Evolutionary conservation across 192 early-diverging fungal genomes (phyloP), one percentile per base, ranked within the genome.

Genomic region (Geranomyces michiganensis): DNA sequence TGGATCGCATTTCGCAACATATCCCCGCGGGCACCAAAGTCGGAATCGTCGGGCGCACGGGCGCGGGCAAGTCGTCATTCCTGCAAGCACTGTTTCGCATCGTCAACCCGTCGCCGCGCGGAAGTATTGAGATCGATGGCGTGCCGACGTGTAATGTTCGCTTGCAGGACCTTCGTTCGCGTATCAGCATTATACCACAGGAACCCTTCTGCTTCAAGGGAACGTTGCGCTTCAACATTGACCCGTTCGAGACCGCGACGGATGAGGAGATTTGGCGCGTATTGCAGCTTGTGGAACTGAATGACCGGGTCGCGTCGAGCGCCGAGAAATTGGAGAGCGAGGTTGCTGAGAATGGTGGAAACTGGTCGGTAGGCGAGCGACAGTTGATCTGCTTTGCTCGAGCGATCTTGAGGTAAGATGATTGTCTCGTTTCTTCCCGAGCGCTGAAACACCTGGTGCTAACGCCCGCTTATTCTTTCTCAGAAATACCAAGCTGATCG

Each of bases 11-110:
- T 27, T 81, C 74, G 26, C 65, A 92, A 51, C 71, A 83, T 31
- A 80, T 94, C 21, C 87, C 83, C 30, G 80, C 81, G 8, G 87
- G 87, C 10, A 89, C 90, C 30, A 92, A 89, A 65, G 81, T 94
- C 68, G 95, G 90, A 17, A 84, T 96, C 21, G 90, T 96, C 30
- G 95, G 95, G 27, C 82, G 95, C 7, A 93, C 93, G 4, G 93
- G 93, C 9, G 91, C 92, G 24, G 90, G 91, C 6, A 93, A 92
- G 46, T 82, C 80, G 7, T 88, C 83, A 67, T 79, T 93, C 62
- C 78, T 93, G 33, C 71, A 81, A 56, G 79, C 90, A 0, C 75
- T 93, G 21, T 93, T 95, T 74, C 84, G 93, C 17, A 70, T 94
- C 29, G 84, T 82, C n/a, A 90, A 92, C 74, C 89, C 88, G 0